Conservation (phyloP, 441 rosid genomes). For the Populus hybrid region DNA sequence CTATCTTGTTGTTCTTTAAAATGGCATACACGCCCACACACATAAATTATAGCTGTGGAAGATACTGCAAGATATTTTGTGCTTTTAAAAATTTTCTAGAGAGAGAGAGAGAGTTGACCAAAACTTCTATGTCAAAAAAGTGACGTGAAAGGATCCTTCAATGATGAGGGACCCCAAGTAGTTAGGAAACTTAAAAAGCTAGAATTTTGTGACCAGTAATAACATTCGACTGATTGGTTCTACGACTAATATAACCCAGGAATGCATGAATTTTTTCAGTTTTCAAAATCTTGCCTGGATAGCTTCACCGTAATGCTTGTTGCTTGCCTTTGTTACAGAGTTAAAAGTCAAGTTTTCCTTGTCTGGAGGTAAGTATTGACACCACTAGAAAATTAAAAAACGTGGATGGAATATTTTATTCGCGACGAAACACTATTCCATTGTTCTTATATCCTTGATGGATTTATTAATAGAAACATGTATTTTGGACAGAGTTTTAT, state of each 20-base stretch:
- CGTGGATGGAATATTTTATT: too few relatives aligned
- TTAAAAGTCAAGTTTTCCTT: background rate
- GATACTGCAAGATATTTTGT: background rate
- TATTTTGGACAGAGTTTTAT: too few relatives aligned
- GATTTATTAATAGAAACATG: too few relatives aligned
- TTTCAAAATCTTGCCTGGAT: background rate
- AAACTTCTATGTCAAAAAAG: slow-evolving; percentile 24
- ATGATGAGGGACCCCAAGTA: slow-evolving; percentile 38
- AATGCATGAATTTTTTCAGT: background rate
- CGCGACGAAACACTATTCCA: too few relatives aligned
- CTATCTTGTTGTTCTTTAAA: slow-evolving; percentile 8
- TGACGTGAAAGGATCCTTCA: slow-evolving; percentile 42
- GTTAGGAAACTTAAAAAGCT: slow-evolving; percentile 29
- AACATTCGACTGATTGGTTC: background rate
- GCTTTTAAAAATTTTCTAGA: background rate
- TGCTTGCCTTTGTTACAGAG: background rate
- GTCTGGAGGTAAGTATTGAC: background rate
- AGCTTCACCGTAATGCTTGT: background rate
- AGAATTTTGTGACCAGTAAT: slow-evolving; percentile 1
- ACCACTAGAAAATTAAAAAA: too few relatives aligned
- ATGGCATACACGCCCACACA: background rate
- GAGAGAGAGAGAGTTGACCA: slow-evolving; percentile 37
- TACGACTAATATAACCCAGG: background rate
- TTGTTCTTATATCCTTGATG: too few relatives aligned
- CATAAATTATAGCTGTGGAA: background rate